Base-by-base conservation (phyloP, 371 early-diverging fungal species). In the Nematocida ironsii region DNA sequence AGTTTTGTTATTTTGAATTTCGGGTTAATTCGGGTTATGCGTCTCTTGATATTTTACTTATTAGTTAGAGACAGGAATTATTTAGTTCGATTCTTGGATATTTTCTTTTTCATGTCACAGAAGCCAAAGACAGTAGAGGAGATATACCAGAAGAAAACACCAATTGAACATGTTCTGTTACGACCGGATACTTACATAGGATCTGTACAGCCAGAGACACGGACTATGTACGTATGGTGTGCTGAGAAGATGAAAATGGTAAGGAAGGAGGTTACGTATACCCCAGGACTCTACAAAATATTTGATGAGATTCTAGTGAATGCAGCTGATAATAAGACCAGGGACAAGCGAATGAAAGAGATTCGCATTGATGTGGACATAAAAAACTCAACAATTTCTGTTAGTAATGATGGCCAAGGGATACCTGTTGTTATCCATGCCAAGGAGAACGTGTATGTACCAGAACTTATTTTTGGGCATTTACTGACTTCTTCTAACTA, bases 171-270 rank as follows among this genome's bases (percentile, higher is more conserved):
- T 84, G 95, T 99, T 62, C 87, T 99, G 54, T 89, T 96, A 50
- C 91, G 97, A 50, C 98, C 98, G 0, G 99, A 99, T 85, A 95
- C 97, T 2, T 99, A 99, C 86, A 95, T 99, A 85, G 98, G 99
- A 4, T 94, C 96, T 0, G 91, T 92, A 40, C 96, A 99, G 87
- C 88, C 90, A 54, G 91, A 91, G 64, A 90, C 90, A 33, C 90
- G 91, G 62, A 87, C 89, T 52, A 91, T 96, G 90, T 98, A 95
- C 93, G 89, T 95, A 1, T 91, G 90, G 83, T 90, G 92, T 82
- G 86, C 85, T 18, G 60, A 72, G 16, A 67, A 9, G 27, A 57
- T 82, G 25, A 89, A 55, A 75, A 92, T 98, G 86, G 90, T 89
- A 4, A 84, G 89, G 62, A 90, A 91, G 42, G 89, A 90, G 27